These are phyloP conservation scores for Penicillium sp. DNA, from an alignment of 2,329 filamentous ascomycete species.

Conservation along the genomic window DNA sequence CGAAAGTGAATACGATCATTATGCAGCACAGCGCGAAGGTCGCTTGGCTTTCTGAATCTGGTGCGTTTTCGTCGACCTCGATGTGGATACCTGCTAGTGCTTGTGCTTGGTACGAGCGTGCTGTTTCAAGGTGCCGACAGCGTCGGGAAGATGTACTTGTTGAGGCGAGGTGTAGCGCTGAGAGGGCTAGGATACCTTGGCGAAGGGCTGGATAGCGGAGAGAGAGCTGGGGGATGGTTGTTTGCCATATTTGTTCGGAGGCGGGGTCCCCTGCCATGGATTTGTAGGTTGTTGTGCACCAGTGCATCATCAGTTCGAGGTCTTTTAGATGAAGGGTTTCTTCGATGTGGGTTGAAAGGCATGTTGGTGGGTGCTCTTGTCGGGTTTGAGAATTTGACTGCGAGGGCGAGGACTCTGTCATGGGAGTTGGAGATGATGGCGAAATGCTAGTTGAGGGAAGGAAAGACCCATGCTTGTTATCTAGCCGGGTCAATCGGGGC, in stretches of 20 bases:
- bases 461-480: constrained; percentile 15
- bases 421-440: not conserved
- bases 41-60: constrained; percentile 35
- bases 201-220: constrained; percentile 32
- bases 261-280: constrained; percentile 28
- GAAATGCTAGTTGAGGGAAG: constrained; percentile 2
- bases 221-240: constrained; percentile 32
- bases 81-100: constrained; percentile 28
- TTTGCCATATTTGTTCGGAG: constrained; percentile 35
- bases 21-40: constrained; percentile 38
- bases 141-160: constrained; percentile 14
- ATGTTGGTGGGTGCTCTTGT: not conserved
- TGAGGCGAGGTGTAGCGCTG: constrained; percentile 34
- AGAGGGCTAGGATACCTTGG: constrained; percentile 39
- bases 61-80: constrained; percentile 20
- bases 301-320: constrained; percentile 38
- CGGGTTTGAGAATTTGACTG: not conserved
- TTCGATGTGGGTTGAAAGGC: constrained; percentile 5
- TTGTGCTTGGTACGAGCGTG: constrained; percentile 31
- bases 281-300: constrained; percentile 37
- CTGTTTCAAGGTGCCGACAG: constrained; percentile 28
- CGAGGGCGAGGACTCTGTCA: not conserved
- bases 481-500: constrained; percentile 19
- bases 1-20: constrained; percentile 39
- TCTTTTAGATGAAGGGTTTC: constrained; percentile 29